phyloP scores from a whole-genome alignment of 202 grass and related monocot species.

The Digitaria exilis region DNA sequence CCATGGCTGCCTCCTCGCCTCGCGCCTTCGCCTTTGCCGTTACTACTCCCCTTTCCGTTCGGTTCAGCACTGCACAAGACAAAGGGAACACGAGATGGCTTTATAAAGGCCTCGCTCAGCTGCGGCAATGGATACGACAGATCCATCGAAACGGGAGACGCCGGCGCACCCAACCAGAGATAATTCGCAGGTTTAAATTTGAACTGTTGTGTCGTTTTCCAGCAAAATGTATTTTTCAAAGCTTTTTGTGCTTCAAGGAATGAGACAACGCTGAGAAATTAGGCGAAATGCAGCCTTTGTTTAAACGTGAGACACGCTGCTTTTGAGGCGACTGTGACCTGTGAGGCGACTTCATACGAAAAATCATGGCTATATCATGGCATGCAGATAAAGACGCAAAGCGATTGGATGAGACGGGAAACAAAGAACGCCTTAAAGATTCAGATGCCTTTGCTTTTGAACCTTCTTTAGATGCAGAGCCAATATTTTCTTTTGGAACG shows the following conservation, averaged over 20 bases:
- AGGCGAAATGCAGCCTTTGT: neutral
- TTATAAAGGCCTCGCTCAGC: conserved; percentile 33
- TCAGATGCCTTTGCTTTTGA: conserved; percentile 52
- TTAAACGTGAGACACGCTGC: conserved; percentile 10
- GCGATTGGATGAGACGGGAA: neutral
- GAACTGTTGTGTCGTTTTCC: conserved; percentile 26
- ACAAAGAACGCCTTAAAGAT: conserved; percentile 17
- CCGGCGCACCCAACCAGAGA: neutral
- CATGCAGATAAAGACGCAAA: conserved; percentile 52
- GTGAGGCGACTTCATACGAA: neutral
- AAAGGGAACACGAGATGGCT: neutral
- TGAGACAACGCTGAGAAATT: neutral
- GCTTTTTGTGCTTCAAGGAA: neutral
- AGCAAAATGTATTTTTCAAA: conserved; percentile 21
- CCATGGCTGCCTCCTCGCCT: conserved; percentile 5
- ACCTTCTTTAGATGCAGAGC: conserved; percentile 55
- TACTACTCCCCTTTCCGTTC: neutral
- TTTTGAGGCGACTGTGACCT: conserved; percentile 40
- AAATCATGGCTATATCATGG: conserved; percentile 28
- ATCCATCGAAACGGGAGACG: conserved; percentile 48
- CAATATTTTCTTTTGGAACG: neutral
- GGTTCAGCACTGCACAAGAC: conserved; percentile 23
- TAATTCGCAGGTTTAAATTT: conserved; percentile 42
- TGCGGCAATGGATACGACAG: conserved; percentile 39
- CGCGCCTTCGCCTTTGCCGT: neutral